Evolutionary conservation across 2,329 filamentous ascomycete species (phyloP), one percentile per base, ranked within the genome.

Genomic region (Lachnellula suecica): DNA sequence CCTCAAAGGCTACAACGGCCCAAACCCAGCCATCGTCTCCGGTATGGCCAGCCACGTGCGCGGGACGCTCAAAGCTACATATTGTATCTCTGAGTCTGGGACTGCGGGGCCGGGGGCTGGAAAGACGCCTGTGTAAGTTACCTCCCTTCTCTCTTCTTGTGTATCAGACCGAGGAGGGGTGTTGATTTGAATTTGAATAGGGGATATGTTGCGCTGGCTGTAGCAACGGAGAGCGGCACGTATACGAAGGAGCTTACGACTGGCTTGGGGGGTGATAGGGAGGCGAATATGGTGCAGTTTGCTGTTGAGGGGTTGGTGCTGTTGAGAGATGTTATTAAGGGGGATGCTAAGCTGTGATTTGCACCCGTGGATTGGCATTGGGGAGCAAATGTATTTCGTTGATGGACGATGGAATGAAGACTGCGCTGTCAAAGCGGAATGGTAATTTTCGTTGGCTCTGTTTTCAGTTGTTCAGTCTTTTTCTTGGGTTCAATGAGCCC

Each of bases 61-160:
- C n/a, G 68, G 62, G n/a, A 79, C 74, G 41, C 66, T 86, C 23
- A 71, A 72, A 6, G 76, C 74, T 52, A 84, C 80, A 17, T 86
- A 84, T 62, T 76, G 77, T 8, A 62, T 85, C 7, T 74, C 72
- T 49, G 82, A 86, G 71, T 81, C 77, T 47, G 83, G 83, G 1
- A 86, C 82, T 2, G 83, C 83, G n/a, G 83, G 83, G 1, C 83
- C 83, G 8, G 83, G 79, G 1, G 81, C 79, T 11, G 83, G 82
- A 0, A 68, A 68, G 24, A 79, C 77, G 41, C 71, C 69, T 31
- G 83, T 82, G 71, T 79, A 54, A 48, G 64, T 65, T 5, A 19
- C 56, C 46, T 44, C 10, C 31, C 35, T 51, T 44, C 25, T 57
- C 27, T 24, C 20, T 8, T 23, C 7, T 24, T 42, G n/a, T n/a